Base-by-base conservation (phyloP, 83 land plant species). In the Picea abies region DNA sequence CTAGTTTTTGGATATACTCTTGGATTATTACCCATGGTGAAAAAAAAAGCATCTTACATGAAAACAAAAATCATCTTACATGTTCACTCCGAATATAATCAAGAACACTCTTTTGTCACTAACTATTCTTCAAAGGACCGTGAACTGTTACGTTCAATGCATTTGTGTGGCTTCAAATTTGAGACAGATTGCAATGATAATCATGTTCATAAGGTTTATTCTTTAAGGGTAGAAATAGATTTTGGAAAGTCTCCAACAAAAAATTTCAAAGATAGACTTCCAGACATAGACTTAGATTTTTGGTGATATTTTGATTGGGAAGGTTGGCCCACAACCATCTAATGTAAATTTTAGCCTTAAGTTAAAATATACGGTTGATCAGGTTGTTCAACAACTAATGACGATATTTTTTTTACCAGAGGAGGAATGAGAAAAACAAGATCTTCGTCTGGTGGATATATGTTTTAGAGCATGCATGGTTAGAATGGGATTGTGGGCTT, bases 391-490 rank as follows among this genome's bases (percentile, higher is more conserved):
- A 86, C 91, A 12, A 93, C 91, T 83, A 93, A 91, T 79, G 97
- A 91, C 22, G 97, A 92, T 3, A 90, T 85, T 25, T 90, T 83
- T 37, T 87, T 87, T 87, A 96, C 93, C 68, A 90, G 81, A 23
- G 95, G 91, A 26, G 86, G 92, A 65, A 67, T 93, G 76, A 87
- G 96, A 80, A 88, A 93, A 90, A 90, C 86, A 78, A 87, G 96
- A 14, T 68, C 88, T 23, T 96, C 99, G 3, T 86, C 90, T 81
- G 83, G 93, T 70, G 99, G 99, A 68, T 98, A 97, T 87, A 97
- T 95, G 71, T 97, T 97, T 79, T 90, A 96, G 9, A 94, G 97
- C 78, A 97, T 95, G 97, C 99, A 97, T 89, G 99, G 99, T 23
- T 98, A 97, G 80, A 97, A 97, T 84, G 99, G 99, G 23, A 96